Conservation (phyloP, 2,329 filamentous ascomycete species). For the Colletotrichum cordylinicola region DNA sequence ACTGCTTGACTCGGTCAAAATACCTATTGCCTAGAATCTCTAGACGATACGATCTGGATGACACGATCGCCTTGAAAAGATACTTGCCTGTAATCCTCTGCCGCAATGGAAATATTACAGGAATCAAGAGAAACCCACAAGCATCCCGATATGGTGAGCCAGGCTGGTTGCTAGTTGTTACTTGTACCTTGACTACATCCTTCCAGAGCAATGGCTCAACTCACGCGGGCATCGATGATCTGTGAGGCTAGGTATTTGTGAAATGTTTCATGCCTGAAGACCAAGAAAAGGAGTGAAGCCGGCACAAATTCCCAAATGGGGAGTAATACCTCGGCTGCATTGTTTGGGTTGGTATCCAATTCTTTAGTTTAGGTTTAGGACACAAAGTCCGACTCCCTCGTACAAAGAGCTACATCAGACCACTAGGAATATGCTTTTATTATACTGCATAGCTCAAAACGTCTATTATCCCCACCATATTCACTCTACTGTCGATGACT, state of each 20-base stretch:
- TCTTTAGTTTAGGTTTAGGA: not conserved
- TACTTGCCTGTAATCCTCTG: not conserved
- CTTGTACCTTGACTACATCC: not conserved
- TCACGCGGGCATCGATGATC: not conserved
- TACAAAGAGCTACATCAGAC: not conserved
- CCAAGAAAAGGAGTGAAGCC: not conserved
- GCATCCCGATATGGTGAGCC: not conserved
- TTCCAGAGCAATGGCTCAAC: not conserved
- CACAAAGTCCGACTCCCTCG: not conserved
- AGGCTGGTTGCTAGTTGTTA: not conserved
- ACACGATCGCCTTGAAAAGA: not conserved
- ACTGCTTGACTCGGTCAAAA: not conserved
- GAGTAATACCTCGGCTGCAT: not conserved
- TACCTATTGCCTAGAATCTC: not conserved
- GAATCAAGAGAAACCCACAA: not conserved
- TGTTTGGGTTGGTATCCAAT: not conserved
- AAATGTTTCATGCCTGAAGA: not conserved
- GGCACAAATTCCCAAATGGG: not conserved
- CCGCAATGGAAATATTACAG: not conserved
- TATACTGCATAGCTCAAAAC: not conserved
- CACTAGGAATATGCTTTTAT: not conserved
- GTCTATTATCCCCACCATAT: not conserved
- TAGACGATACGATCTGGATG: not conserved
- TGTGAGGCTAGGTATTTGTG: not conserved
- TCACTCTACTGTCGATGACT: not conserved